Conservation (phyloP, 306 rosid genomes). For the Cotoneaster glaucophyllus region DNA sequence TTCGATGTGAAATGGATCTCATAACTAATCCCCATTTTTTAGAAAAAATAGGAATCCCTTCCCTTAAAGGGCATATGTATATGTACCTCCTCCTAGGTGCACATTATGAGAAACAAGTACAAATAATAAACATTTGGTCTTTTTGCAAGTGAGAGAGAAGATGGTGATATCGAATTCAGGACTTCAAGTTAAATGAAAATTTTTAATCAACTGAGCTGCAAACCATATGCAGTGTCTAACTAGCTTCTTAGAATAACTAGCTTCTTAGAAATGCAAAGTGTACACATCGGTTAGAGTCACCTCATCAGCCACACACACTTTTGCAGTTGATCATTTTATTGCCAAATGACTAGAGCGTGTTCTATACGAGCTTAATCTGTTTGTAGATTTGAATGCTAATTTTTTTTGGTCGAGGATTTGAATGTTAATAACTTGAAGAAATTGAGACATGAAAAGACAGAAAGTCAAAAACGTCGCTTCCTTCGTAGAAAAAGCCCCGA, state of each 20-base stretch:
- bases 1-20: too few relatives aligned
- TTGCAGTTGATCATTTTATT: not conserved
- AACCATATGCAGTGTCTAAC: not conserved
- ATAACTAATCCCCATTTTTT: too few relatives aligned
- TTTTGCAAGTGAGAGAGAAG: too few relatives aligned
- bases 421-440: constrained; percentile 15
- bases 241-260: not conserved
- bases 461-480: constrained; percentile 45
- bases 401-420: too few relatives aligned
- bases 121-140: too few relatives aligned
- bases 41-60: too few relatives aligned
- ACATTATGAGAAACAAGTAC: not conserved
- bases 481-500: constrained; percentile 6
- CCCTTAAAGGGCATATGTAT: too few relatives aligned
- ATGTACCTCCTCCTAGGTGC: too few relatives aligned
- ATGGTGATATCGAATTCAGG: not conserved
- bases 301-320: not conserved
- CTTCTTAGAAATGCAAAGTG: not conserved
- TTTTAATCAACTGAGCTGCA: not conserved
- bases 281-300: too few relatives aligned
- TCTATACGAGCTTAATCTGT: constrained; percentile 5
- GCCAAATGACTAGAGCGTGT: constrained; percentile 1
- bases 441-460: not conserved
- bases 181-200: not conserved
- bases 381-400: not conserved